Evolutionary conservation across 2,329 filamentous ascomycete species (phyloP).

Genomic region (Lachnellula occidentalis): DNA sequence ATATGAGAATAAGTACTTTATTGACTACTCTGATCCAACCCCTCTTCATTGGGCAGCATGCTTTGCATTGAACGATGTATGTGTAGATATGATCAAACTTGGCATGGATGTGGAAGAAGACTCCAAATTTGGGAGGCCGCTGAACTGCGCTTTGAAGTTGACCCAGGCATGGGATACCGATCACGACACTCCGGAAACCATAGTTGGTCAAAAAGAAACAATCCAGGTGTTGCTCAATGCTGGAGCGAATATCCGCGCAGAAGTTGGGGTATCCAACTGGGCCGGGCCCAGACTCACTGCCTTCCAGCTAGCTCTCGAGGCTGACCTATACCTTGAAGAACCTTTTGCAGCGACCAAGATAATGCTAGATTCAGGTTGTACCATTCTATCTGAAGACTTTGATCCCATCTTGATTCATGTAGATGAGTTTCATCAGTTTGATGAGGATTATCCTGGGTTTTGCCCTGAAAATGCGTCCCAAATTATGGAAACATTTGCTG

Average conservation of each 20-base stretch:
- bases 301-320: background rate
- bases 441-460: too few species aligned
- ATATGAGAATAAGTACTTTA: background rate
- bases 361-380: background rate
- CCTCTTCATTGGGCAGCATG: background rate
- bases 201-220: background rate
- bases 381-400: background rate
- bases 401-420: background rate
- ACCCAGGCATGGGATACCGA: background rate
- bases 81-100: background rate
- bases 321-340: background rate
- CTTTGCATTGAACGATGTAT: background rate
- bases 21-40: background rate
- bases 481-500: background rate
- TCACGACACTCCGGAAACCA: too few species aligned
- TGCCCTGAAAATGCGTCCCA: background rate
- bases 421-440: too few species aligned
- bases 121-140: background rate
- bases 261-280: background rate
- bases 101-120: background rate
- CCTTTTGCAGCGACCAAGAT: background rate
- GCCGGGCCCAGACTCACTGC: background rate
- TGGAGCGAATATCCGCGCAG: background rate
- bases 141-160: background rate
- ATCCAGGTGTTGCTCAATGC: background rate